Conservation (phyloP, 345 rosid genomes). For the Salix koriyanagi region DNA sequence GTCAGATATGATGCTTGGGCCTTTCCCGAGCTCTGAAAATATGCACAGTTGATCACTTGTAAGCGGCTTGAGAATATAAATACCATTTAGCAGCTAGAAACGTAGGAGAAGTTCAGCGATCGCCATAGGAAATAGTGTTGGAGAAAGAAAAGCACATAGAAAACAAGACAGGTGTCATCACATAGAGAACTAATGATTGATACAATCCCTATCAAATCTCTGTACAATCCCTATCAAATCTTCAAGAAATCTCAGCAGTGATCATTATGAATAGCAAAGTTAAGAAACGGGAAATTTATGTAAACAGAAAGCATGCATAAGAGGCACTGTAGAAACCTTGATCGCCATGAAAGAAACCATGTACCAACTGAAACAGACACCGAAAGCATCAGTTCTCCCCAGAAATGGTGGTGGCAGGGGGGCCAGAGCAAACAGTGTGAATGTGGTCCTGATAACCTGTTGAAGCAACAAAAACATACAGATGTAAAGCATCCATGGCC, state of each 20-base stretch:
- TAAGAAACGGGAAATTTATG: neutral
- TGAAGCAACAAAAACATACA: conserved; percentile 15
- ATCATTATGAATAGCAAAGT: neutral
- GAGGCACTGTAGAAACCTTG: neutral
- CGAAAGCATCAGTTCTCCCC: conserved; percentile 61
- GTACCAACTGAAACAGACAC: conserved; percentile 84
- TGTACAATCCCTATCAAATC: no score
- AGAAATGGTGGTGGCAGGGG: conserved; percentile 92
- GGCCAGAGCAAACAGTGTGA: conserved; percentile 69
- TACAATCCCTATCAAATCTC: no score
- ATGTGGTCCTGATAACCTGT: conserved; percentile 75
- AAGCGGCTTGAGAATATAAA: conserved; percentile 49
- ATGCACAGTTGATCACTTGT: conserved; percentile 84
- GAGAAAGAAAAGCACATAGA: neutral
- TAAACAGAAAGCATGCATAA: conserved; percentile 1
- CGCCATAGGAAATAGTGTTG: neutral
- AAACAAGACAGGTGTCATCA: neutral
- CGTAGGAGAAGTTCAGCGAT: neutral
- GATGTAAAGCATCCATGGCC: conserved; percentile 1
- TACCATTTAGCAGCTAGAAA: conserved; percentile 28
- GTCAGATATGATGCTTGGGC: conserved; percentile 89
- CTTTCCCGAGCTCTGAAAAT: conserved; percentile 82
- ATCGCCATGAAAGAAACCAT: conserved; percentile 8
- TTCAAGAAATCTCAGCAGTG: no score
- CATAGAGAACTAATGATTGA: neutral